phyloP scores from a whole-genome alignment of 164 flowering plant species.

The Malania oleifera region DNA sequence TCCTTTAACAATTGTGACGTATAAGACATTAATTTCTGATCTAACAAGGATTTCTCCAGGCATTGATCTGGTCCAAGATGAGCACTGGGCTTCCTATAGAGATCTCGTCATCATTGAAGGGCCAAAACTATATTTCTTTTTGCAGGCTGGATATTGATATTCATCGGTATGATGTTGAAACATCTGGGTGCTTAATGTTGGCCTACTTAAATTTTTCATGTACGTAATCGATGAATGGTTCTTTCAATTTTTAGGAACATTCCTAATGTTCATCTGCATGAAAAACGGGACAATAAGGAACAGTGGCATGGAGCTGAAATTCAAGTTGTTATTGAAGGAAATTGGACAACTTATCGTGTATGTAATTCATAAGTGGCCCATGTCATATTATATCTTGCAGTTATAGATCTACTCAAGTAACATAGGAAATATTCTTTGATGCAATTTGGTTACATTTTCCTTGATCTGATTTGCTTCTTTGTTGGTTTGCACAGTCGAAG shows the following conservation, averaged over 20 bases:
- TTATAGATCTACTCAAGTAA: not conserved
- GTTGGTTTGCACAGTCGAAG: constrained; percentile 66
- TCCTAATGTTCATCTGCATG: constrained; percentile 90
- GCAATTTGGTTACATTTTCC: constrained; percentile 1
- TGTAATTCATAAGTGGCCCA: constrained; percentile 13
- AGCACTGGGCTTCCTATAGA: constrained; percentile 99
- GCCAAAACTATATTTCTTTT: constrained; percentile 63
- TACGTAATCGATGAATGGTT: not conserved
- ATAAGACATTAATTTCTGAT: not conserved
- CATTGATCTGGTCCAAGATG: constrained; percentile 99
- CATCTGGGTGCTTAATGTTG: not conserved
- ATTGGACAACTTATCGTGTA: constrained; percentile 98
- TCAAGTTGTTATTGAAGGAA: constrained; percentile 96
- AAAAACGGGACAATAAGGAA: constrained; percentile 67
- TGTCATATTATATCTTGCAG: not conserved
- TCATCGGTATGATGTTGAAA: constrained; percentile 51
- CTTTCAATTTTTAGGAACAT: constrained; percentile 51
- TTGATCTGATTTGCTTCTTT: constrained; percentile 11
- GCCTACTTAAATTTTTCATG: not conserved
- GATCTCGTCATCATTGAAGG: constrained; percentile 78
- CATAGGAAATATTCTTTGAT: not conserved
- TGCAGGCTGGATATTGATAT: constrained; percentile 97
- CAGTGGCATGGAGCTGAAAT: constrained; percentile 97
- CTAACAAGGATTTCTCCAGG: constrained; percentile 46
- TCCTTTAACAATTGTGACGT: not conserved